phyloP scores from a whole-genome alignment of 768 basidiomycete species.

The Pleurotus djamor region DNA sequence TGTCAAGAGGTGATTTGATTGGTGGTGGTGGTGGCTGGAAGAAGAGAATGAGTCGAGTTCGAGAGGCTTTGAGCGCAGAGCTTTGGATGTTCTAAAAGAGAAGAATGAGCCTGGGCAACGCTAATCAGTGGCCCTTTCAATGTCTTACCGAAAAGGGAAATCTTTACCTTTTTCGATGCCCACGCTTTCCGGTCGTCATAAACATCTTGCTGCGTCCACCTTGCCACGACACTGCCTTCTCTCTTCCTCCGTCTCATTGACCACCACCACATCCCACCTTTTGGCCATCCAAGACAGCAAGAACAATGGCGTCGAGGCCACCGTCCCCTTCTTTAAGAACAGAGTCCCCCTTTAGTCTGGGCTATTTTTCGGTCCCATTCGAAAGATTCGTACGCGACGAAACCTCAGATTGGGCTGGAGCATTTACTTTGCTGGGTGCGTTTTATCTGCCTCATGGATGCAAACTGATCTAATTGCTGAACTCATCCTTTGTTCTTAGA shows the following conservation, averaged over 20 bases:
- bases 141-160: conserved; percentile 3
- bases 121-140: neutral
- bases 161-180: neutral
- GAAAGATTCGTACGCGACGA: conserved; percentile 79
- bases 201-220: conserved; percentile 1
- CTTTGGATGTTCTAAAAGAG: neutral
- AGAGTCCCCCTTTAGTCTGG: conserved; percentile 31
- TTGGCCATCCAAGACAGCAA: neutral
- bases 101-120: conserved; percentile 3
- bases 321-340: conserved; percentile 28
- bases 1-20: conserved; percentile 9
- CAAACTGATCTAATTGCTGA: conserved; percentile 7
- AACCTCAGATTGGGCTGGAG: conserved; percentile 72
- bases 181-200: neutral
- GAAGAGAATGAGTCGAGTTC: neutral
- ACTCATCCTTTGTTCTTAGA: conserved; percentile 42
- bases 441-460: conserved; percentile 20
- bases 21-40: neutral
- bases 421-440: conserved; percentile 84
- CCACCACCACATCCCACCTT: neutral
- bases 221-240: conserved; percentile 1
- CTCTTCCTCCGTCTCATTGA: neutral
- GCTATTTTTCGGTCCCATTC: conserved; percentile 67
- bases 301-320: conserved; percentile 39
- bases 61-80: neutral